Evolutionary conservation across 495 filamentous ascomycete species (phyloP), one percentile per base, ranked within the genome.

Genomic region (Neurospora tetrasperma): DNA sequence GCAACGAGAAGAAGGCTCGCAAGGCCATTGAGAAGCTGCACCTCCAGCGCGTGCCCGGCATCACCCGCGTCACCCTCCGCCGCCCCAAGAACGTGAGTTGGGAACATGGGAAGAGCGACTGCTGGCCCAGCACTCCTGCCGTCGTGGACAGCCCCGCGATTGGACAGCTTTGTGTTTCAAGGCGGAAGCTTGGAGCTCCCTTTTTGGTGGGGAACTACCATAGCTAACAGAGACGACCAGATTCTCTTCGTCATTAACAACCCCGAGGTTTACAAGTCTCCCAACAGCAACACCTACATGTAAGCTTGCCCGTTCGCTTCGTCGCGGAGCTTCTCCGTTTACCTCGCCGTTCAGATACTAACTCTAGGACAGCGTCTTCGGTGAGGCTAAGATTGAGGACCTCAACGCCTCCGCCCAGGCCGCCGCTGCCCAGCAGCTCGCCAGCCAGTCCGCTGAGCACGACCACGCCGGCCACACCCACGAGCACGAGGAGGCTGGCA

Each of bases 1-100:
- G 96, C 83, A 97, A 97, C 86, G 96, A 99, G 91, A 99, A 99
- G 91, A 99, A 98, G 89, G 96, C 96, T 71, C 89, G 96, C 82
- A 98, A 98, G 88, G 93, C 93, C 80, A 97, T 99, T 83, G 92
- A 92, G 79, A 99, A 99, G 90, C 88, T 98, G 79, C 95, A 97
- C 78, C 86, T 99, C 81, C 96, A 94, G 87, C 94, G 94, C 78
- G 92, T 99, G 76, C 90, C 92, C 75, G 96, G 96, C 80, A 99
- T 99, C 82, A 99, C 96, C 77, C 89, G 96, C 82, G 96, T 99
- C 77, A 99, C 96, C 69, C 89, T 99, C 78, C 91, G 96, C 85
- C 88, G 96, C 81, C 96, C 96, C 76, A 99, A 99, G 90, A 97
- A 97, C 85, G 95, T 97, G 86, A 86, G 92, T 90, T 20, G 43